These are phyloP conservation scores for Crucibulum laeve DNA, from an alignment of 768 basidiomycete species.

Conservation along the genomic window DNA sequence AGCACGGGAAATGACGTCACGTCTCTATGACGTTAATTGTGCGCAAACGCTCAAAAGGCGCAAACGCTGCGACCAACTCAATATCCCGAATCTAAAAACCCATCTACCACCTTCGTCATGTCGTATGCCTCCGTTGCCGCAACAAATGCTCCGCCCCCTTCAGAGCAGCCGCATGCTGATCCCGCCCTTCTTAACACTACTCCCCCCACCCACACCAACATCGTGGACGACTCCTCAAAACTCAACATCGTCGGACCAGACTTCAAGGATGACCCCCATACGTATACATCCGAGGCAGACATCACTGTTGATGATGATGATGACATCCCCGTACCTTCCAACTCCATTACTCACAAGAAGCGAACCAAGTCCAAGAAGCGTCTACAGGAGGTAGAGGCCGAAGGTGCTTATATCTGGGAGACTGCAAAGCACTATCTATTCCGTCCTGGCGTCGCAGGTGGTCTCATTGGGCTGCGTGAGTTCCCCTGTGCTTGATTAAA, in stretches of 20 bases:
- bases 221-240: constrained; percentile 48
- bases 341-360: constrained; percentile 7
- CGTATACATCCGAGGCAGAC: constrained; percentile 20
- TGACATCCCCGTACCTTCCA: neutral
- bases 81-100: neutral
- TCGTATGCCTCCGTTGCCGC: constrained; percentile 71
- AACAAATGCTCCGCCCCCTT: constrained; percentile 46
- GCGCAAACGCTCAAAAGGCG: too few species aligned
- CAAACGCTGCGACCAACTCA: too few species aligned
- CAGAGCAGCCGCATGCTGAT: constrained; percentile 60
- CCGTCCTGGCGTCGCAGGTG: constrained; percentile 67
- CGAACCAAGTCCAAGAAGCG: constrained; percentile 25
- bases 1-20: too few species aligned
- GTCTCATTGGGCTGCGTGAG: constrained; percentile 65
- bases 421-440: constrained; percentile 50
- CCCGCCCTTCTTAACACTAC: constrained; percentile 56
- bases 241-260: constrained; percentile 50
- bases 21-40: too few species aligned
- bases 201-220: constrained; percentile 27
- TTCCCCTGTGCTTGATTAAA: constrained; percentile 5
- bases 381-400: constrained; percentile 40
- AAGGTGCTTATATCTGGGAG: constrained; percentile 50
- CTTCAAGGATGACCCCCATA: constrained; percentile 42
- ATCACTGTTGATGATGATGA: constrained; percentile 7
- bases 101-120: constrained; percentile 31